A percentile compares a stretch with the other conserved stretches of the same genome.
phyloP scores from a whole-genome alignment of 2,329 filamentous ascomycete genomes.

The Cadophora sp. region DNA sequence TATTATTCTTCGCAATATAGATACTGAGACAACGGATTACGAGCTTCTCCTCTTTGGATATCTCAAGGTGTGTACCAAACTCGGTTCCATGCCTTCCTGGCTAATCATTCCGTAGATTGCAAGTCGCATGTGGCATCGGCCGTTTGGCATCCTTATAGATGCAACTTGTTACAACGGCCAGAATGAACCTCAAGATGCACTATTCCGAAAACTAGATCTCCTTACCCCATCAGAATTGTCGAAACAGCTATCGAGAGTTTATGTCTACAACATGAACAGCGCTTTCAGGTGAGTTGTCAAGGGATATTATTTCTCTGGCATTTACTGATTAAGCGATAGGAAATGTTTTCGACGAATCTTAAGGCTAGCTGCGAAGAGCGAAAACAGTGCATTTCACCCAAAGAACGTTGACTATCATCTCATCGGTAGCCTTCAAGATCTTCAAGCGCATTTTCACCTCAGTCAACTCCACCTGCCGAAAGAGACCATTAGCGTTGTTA shows the following conservation, averaged over 20 bases:
- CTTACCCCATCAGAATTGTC: slow-evolving; percentile 68
- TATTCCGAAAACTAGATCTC: slow-evolving; percentile 68
- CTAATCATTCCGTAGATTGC: slow-evolving; percentile 58
- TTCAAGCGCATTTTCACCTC: slow-evolving; percentile 71
- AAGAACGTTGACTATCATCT: slow-evolving; percentile 71
- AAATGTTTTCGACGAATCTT: slow-evolving; percentile 71
- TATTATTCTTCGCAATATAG: slow-evolving; percentile 71
- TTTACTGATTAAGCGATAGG: slow-evolving; percentile 42
- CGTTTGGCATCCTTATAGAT: slow-evolving; percentile 72
- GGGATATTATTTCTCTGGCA: slow-evolving; percentile 35
- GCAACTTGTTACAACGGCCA: slow-evolving; percentile 74
- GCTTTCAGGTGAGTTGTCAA: slow-evolving; percentile 68
- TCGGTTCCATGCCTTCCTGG: background rate
- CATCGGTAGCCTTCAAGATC: slow-evolving; percentile 68
- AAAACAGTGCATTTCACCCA: slow-evolving; percentile 66
- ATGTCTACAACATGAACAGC: slow-evolving; percentile 78
- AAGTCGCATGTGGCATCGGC: slow-evolving; percentile 72
- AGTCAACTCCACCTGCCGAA: slow-evolving; percentile 71
- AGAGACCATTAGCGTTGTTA: slow-evolving; percentile 72
- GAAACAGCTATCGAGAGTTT: slow-evolving; percentile 65
- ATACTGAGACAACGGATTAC: slow-evolving; percentile 68
- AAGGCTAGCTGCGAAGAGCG: slow-evolving; percentile 66
- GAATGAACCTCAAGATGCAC: slow-evolving; percentile 68
- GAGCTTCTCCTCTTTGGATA: slow-evolving; percentile 72
- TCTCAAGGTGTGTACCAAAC: slow-evolving; percentile 60